These are phyloP conservation scores for Parastagonospora nodorum DNA, from an alignment of 2,329 filamentous ascomycete species.

Conservation along the genomic window DNA sequence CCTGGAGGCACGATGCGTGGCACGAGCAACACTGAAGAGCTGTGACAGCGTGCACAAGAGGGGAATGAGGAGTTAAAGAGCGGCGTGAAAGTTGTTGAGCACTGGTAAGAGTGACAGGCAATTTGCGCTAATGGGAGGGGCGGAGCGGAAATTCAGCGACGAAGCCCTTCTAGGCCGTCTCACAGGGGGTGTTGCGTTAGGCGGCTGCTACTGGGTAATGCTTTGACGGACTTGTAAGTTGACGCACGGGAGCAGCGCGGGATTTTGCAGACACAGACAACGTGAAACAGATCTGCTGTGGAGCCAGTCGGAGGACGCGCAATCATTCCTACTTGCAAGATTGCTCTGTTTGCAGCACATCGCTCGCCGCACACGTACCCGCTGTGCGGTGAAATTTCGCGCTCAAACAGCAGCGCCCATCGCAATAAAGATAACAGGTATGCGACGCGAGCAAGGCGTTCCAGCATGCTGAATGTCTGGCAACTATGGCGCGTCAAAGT, in stretches of 20 bases:
- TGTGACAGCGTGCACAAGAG: conserved; percentile 29
- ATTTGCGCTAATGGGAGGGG: conserved; percentile 37
- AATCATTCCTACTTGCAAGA: conserved; percentile 22
- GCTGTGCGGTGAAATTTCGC: background rate
- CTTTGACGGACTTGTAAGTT: conserved; percentile 15
- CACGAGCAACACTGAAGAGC: conserved; percentile 33
- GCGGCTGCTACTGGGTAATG: conserved; percentile 20
- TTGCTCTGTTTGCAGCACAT: background rate
- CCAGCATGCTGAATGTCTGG: background rate
- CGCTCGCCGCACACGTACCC: background rate
- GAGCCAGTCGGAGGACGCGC: conserved; percentile 35
- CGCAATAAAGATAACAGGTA: too few relatives aligned
- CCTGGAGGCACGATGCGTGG: conserved; percentile 23
- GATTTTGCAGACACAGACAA: conserved; percentile 17
- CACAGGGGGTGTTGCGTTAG: conserved; percentile 22
- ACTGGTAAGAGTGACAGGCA: conserved; percentile 28
- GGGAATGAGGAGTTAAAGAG: conserved; percentile 29
- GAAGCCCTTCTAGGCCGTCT: conserved; percentile 16
- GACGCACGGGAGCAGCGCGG: conserved; percentile 21
- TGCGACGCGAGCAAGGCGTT: too few relatives aligned
- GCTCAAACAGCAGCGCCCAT: too few relatives aligned
- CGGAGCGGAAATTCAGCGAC: conserved; percentile 34
- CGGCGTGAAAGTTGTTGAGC: conserved; percentile 26
- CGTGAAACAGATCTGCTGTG: conserved; percentile 42
- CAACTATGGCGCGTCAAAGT: background rate